phyloP scores from a whole-genome alignment of 2,329 filamentous ascomycete species.

The Coniella vitis region DNA sequence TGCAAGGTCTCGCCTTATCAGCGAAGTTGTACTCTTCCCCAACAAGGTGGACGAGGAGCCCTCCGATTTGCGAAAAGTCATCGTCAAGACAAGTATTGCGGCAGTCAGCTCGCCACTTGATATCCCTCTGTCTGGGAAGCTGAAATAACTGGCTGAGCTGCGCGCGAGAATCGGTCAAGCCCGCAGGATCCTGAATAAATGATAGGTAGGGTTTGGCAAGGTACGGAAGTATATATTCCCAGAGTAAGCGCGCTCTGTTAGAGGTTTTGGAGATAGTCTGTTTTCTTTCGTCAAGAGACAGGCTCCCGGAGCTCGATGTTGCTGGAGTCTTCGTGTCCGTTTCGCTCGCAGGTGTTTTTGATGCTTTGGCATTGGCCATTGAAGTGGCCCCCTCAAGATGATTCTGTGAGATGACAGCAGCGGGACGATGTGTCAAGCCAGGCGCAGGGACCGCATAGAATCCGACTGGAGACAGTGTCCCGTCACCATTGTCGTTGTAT shows the following conservation, averaged over 20 bases:
- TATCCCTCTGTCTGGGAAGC: slow-evolving; percentile 1
- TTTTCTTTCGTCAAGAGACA: neutral
- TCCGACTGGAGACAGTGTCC: slow-evolving; percentile 12
- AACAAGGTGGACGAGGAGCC: slow-evolving; percentile 10
- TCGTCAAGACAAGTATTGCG: neutral
- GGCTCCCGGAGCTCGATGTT: neutral
- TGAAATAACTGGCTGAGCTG: slow-evolving; percentile 1
- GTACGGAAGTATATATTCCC: slow-evolving; percentile 11
- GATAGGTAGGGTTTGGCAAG: neutral
- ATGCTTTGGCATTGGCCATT: neutral
- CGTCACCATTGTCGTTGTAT: slow-evolving; percentile 15
- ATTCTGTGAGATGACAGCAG: slow-evolving; percentile 6
- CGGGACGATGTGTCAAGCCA: neutral
- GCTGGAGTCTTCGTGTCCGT: neutral
- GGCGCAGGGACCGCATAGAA: slow-evolving; percentile 1
- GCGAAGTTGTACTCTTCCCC: neutral
- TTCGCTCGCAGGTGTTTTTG: neutral
- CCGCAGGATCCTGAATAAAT: neutral
- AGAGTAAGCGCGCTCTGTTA: neutral
- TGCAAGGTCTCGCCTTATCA: neutral
- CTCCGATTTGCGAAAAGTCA: slow-evolving; percentile 6
- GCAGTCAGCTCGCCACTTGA: slow-evolving; percentile 2
- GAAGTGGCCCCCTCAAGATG: slow-evolving; percentile 2
- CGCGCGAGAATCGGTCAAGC: no score
- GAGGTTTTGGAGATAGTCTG: neutral